Evolutionary conservation across 2,329 filamentous ascomycete genomes (phyloP), one percentile per base, ranked within the genome.

Genomic region (Penicillium thymicola): DNA sequence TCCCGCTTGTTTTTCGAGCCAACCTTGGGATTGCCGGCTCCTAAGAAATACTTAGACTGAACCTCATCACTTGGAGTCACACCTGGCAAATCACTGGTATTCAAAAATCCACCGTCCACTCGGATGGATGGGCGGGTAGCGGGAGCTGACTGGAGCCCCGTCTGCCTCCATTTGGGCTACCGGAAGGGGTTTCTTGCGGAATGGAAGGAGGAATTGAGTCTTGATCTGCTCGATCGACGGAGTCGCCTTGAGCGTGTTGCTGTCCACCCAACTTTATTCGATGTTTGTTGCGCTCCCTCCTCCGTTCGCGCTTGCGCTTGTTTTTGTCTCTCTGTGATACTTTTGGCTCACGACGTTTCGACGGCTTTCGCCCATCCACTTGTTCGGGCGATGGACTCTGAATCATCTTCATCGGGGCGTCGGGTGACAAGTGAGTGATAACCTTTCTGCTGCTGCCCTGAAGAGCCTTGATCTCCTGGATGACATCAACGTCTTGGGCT

Each of bases 31-130:
- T 45, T 34, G 16, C 9, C 23, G n/a, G 28, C 54, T 27, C 27
- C n/a, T 13, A 32, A 51, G n/a, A 72, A 74, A 61, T 72, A 74
- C 56, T 69, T 71, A 6, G 72, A 75, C 65, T 62, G 66, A 56
- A 69, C 73, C 73, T 76, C 73, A 74, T 72, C 72, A 67, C 69
- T 59, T 63, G 68, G 62, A 60, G 66, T 72, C 67, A 71, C 51
- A 59, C 63, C 64, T 64, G 64, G 68, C 65, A 68, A 74, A 74
- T 76, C 74, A 73, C 69, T 59, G 74, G 74, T 58, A 25, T 47
- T 61, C 64, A 67, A 74, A 76, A 75, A 76, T 66, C 71, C 70
- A 57, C 14, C 21, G 65, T 53, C 65, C 63, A 68, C 21, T 57
- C 25, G 2, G 11, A 27, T 25, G 62, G 55, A 37, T 66, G 38